Conservation (phyloP, 192 early-diverging fungal genomes). For the Coemansia sp. region DNA sequence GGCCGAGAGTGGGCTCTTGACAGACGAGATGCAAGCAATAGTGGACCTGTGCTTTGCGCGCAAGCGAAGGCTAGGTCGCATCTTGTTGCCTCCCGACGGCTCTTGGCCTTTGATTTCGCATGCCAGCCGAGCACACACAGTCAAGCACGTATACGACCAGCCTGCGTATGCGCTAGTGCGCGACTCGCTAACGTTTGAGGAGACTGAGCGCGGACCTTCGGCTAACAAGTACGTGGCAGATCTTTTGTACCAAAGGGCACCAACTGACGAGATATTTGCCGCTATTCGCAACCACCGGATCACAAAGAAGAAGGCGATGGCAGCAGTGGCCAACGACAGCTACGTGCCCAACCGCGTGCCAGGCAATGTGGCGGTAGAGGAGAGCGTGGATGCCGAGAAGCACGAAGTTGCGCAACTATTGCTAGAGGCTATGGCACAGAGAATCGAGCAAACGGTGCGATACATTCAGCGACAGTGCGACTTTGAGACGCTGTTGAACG, state of each 20-base stretch:
- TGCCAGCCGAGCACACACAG: slow-evolving; percentile 44
- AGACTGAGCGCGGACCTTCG: slow-evolving; percentile 49
- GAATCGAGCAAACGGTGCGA: slow-evolving; percentile 37
- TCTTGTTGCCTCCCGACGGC: slow-evolving; percentile 59
- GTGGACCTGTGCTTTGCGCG: slow-evolving; percentile 50
- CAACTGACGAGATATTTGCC: slow-evolving; percentile 69
- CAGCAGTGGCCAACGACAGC: slow-evolving; percentile 45
- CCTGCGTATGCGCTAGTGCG: slow-evolving; percentile 60
- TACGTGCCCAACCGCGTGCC: slow-evolving; percentile 30
- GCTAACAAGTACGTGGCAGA: slow-evolving; percentile 64
- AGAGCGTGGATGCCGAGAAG: slow-evolving; percentile 27
- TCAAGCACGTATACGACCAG: slow-evolving; percentile 43
- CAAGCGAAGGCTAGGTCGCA: slow-evolving; percentile 49
- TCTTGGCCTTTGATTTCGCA: slow-evolving; percentile 80
- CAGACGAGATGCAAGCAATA: slow-evolving; percentile 45
- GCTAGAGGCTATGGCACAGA: slow-evolving; percentile 46
- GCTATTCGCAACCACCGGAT: slow-evolving; percentile 56
- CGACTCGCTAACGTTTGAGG: slow-evolving; percentile 61
- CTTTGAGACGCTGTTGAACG: slow-evolving; percentile 49
- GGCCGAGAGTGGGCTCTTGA: slow-evolving; percentile 45
- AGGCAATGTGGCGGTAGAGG: slow-evolving; percentile 7
- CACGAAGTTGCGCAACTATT: slow-evolving; percentile 36
- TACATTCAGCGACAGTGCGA: slow-evolving; percentile 53
- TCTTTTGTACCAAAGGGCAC: slow-evolving; percentile 69
- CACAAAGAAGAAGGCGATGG: slow-evolving; percentile 42